Base-by-base conservation (phyloP, 345 rosid genomes). In the Eucalyptus regnans region DNA sequence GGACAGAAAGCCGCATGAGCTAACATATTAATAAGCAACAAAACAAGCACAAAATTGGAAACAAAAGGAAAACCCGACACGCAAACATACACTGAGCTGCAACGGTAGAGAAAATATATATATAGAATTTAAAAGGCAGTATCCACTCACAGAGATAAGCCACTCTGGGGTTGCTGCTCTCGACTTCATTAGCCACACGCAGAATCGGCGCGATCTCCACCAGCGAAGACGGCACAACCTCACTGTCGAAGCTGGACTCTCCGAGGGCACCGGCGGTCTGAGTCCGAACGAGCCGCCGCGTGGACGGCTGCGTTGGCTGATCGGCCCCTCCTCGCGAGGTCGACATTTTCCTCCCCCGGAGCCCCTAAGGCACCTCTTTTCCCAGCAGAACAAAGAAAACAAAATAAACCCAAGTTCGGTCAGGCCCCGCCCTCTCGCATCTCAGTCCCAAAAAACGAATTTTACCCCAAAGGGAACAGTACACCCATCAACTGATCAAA, bases 121-220 rank as follows among this genome's bases (percentile, higher is more conserved):
- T 37, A 6, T 18, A 80, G 68, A 64, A 66, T 25, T 76, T 25
- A 88, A 13, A 50, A 31, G 87, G 46, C 8, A 5, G 76, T 20
- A 86, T 84, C 25, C 87, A 88, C 98, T 94, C 94, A 98, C 99
- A 98, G 50, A 98, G 96, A 93, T 98, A 98, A 8, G 99, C 97
- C 91, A 97, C 99, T 90, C 99, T 96, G 46, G 98, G 95, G 92
- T 98, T 97, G 88, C 94, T 95, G 56, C 92, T 83, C 94, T 98
- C 99, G 50, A 97, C 99, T 90, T 98, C 99, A 95, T 98, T 98
- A 87, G 99, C 99, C 91, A 98, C 99, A 90, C 99, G 99, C 86
- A 98, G 99, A 95, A 98, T 98, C 16, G 99, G 99, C 1, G 99
- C 99, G 88, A 98, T 97, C 93, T 96, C 98, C 83, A 94, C 93